phyloP scores from a whole-genome alignment of 2,329 filamentous ascomycete genomes.

The Alternaria rosae region DNA sequence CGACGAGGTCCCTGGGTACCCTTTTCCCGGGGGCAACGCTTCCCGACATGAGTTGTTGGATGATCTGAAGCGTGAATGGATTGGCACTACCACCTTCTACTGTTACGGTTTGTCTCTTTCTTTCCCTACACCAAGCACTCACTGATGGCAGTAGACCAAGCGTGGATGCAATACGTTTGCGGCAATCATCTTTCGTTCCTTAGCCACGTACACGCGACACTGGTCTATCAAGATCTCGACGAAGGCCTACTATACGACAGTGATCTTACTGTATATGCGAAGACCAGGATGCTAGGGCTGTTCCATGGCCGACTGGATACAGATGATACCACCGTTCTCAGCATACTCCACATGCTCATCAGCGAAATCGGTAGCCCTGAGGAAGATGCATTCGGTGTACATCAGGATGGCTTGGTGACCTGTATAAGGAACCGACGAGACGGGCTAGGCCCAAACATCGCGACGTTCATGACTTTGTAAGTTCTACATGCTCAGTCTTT shows the following conservation, averaged over 20 bases:
- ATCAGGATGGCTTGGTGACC: conserved; percentile 34
- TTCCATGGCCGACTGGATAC: conserved; percentile 37
- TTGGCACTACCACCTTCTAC: conserved; percentile 28
- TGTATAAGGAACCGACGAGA: conserved; percentile 38
- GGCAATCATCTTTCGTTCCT: conserved; percentile 40
- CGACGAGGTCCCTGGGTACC: conserved; percentile 31
- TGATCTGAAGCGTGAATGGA: conserved; percentile 34
- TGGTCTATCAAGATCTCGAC: conserved; percentile 42
- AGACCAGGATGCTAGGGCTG: conserved; percentile 37
- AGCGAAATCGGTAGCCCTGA: conserved; percentile 42
- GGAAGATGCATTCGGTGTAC: conserved; percentile 40
- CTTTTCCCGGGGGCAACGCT: conserved; percentile 23
- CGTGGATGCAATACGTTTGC: conserved; percentile 43
- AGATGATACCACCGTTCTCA: conserved; percentile 42
- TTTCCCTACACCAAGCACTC: too few relatives aligned
- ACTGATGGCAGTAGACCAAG: conserved; percentile 24
- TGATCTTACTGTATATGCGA: conserved; percentile 42
- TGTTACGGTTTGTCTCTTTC: conserved; percentile 25
- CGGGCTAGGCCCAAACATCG: conserved; percentile 24
- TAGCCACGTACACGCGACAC: conserved; percentile 43
- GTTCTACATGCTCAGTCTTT: conserved; percentile 4
- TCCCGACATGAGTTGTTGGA: conserved; percentile 25
- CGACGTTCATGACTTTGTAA: conserved; percentile 40
- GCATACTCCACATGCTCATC: conserved; percentile 42
- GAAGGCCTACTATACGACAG: conserved; percentile 40